A percentile compares a stretch with the other conserved stretches of the same genome.
Conservation (phyloP, 495 filamentous ascomycete species). For the Penicillium waksmanii region DNA sequence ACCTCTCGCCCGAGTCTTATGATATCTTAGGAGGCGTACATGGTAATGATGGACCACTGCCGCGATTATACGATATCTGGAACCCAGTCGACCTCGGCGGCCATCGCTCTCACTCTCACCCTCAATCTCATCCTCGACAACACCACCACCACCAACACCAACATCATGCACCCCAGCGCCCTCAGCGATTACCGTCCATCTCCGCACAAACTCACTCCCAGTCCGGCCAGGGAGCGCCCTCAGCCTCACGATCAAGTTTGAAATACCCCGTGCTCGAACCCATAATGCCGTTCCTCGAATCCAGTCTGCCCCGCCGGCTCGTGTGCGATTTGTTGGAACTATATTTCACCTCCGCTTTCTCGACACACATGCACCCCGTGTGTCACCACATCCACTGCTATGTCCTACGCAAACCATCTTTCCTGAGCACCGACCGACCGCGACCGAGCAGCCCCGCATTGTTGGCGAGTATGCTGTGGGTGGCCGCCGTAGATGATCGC, state of each 20-base stretch:
- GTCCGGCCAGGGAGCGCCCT: slow-evolving; percentile 18
- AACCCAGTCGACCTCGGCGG: slow-evolving; percentile 37
- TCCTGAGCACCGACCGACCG: slow-evolving; percentile 77
- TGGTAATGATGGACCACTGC: slow-evolving; percentile 35
- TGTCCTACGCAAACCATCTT: slow-evolving; percentile 86
- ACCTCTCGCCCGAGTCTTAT: slow-evolving; percentile 45
- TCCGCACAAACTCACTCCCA: slow-evolving; percentile 13
- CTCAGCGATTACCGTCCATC: slow-evolving; percentile 15
- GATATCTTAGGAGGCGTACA: slow-evolving; percentile 35
- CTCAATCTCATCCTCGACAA: no score
- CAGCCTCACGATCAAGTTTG: slow-evolving; percentile 39
- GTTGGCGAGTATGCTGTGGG: slow-evolving; percentile 93
- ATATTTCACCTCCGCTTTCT: slow-evolving; percentile 86
- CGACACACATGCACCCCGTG: slow-evolving; percentile 82
- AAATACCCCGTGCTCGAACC: slow-evolving; percentile 88
- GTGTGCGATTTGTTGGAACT: slow-evolving; percentile 86
- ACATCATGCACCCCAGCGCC: slow-evolving; percentile 2
- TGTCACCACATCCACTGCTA: slow-evolving; percentile 93
- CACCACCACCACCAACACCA: no score
- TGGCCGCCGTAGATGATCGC: slow-evolving; percentile 89
- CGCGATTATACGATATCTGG: slow-evolving; percentile 43
- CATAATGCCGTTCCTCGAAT: slow-evolving; percentile 73
- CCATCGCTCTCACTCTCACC: slow-evolving; percentile 10
- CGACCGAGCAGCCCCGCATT: slow-evolving; percentile 84
- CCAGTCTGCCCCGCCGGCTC: slow-evolving; percentile 73